Evolutionary conservation across 225 moss, liverwort and hornwort genomes (phyloP).

Genomic region (Straminergon stramineum): DNA sequence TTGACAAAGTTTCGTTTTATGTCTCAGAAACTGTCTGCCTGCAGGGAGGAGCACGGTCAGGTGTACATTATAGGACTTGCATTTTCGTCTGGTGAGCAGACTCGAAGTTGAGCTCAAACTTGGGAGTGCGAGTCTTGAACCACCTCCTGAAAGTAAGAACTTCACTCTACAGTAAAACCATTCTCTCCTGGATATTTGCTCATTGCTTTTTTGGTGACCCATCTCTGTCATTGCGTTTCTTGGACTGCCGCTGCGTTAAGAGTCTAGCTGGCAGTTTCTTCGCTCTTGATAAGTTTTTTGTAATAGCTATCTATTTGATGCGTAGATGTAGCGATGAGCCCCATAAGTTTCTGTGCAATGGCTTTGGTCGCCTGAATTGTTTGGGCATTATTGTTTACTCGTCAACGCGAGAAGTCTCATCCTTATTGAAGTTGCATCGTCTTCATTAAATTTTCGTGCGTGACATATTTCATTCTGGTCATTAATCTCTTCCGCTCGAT

Average conservation of each 20-base stretch:
- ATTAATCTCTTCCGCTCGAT: neutral
- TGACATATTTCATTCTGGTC: neutral
- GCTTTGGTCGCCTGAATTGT: neutral
- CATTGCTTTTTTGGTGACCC: neutral
- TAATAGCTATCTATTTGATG: neutral
- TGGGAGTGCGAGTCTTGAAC: neutral
- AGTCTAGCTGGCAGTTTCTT: neutral
- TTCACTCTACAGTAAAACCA: neutral
- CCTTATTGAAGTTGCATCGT: neutral
- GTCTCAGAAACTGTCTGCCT: neutral
- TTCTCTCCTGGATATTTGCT: neutral
- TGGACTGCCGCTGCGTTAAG: neutral
- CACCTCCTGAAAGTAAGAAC: constrained; percentile 16
- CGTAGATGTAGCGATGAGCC: neutral
- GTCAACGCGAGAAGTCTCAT: neutral
- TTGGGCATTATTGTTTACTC: neutral
- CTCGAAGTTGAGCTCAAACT: neutral
- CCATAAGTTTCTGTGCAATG: neutral
- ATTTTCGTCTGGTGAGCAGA: neutral
- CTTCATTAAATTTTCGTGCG: neutral
- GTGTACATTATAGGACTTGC: neutral
- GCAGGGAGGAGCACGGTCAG: neutral
- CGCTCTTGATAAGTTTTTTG: neutral
- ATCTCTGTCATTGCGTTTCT: neutral
- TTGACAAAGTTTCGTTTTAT: neutral